Conservation (phyloP, 176 grass and related monocot species). For the Dendrocalamus sinicus region DNA sequence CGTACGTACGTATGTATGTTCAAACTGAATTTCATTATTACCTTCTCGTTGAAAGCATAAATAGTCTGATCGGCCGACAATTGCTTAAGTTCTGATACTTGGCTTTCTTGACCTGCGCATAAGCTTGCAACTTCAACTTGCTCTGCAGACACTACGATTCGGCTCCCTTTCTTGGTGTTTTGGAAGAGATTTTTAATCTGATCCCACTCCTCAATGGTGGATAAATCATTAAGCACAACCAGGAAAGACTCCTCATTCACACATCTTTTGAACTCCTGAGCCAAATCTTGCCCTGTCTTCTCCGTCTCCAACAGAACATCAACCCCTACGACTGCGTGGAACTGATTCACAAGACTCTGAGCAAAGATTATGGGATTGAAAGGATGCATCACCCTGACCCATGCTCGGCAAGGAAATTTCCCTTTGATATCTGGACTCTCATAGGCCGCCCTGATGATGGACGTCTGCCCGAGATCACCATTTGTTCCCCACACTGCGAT, state of each 20-base stretch:
- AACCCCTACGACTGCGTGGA: too few species aligned
- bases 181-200: background rate
- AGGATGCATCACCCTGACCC: background rate
- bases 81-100: background rate
- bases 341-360: too few species aligned
- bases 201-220: background rate
- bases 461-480: too few species aligned
- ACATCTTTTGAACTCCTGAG: background rate
- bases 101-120: accelerated
- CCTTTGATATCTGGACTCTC: too few species aligned
- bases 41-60: background rate
- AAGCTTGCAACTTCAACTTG: background rate
- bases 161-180: background rate
- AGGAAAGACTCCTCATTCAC: background rate
- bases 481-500: constrained; percentile 7
- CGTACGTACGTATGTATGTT: too few species aligned
- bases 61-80: background rate
- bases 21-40: background rate
- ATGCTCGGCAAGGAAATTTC: too few species aligned
- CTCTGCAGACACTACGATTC: background rate
- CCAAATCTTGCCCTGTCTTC: background rate
- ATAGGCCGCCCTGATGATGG: too few species aligned
- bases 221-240: constrained; percentile 5
- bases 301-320: too few species aligned
- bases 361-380: background rate